Evolutionary conservation across 352 stramenopile genomes (phyloP).

Genomic region (Aphanomyces cochlioides): DNA sequence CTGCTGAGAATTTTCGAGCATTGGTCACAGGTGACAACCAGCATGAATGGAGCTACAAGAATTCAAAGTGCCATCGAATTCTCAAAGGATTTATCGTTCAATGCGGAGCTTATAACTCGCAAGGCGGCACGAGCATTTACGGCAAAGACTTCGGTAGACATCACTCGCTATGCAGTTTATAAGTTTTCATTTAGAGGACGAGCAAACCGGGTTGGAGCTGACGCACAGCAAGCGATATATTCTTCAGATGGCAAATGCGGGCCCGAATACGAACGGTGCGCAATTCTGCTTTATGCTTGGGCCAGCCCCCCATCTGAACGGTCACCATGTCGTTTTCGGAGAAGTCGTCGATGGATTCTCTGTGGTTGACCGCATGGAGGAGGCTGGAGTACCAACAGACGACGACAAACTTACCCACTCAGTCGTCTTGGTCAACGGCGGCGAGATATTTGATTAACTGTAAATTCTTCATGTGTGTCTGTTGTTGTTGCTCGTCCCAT

Average conservation of each 20-base stretch:
- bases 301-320: constrained; percentile 22
- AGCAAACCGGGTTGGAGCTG: constrained; percentile 87
- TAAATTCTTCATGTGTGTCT: too few species aligned
- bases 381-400: constrained; percentile 4
- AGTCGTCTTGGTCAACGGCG: constrained; percentile 29
- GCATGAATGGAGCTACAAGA: constrained; percentile 83
- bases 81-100: constrained; percentile 93
- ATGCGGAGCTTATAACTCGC: constrained; percentile 50
- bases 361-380: constrained; percentile 19
- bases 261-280: constrained; percentile 85
- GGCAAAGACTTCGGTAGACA: constrained; percentile 30
- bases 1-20: constrained; percentile 89
- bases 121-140: constrained; percentile 30
- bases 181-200: constrained; percentile 68
- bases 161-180: not conserved
- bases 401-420: constrained; percentile 1
- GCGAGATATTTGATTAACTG: constrained; percentile 26
- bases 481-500: too few species aligned
- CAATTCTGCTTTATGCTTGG: constrained; percentile 92
- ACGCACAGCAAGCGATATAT: constrained; percentile 80
- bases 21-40: constrained; percentile 88
- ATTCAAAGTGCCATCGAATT: constrained; percentile 86
- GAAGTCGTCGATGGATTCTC: constrained; percentile 28
- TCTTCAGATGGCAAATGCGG: constrained; percentile 89
- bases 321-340: constrained; percentile 31